Evolutionary conservation across 345 rosid genomes (phyloP), one percentile per base, ranked within the genome.

Genomic region (Eutrema japonicum): DNA sequence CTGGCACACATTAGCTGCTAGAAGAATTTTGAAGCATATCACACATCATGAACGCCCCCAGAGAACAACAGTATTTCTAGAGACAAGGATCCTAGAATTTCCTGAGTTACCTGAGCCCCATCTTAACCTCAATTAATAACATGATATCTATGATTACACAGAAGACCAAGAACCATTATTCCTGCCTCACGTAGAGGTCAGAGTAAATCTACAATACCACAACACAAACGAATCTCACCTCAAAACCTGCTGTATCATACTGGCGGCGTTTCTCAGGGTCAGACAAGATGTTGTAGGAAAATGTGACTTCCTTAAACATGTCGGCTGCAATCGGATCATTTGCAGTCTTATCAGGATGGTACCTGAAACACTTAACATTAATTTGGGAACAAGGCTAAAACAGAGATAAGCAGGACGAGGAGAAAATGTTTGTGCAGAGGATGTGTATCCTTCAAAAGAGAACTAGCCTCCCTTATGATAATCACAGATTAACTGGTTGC

Each of bases 291-390:
- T 85, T 92, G 71, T 92, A 89, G 0, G 99, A 87, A 82, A 92
- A 96, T 2, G 98, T 96, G 68, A 83, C 98, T 83, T 96, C 99
- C 71, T 92, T 89, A 77, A 92, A 96, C 87, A 87, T 84, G 74
- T 96, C 95, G 16, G 98, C 89, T 60, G 98, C 97, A 76, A 87
- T 63, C 37, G 98, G 91, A 71, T 96, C 96, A 83, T 96, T 92
- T 38, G 88, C 89, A 78, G 90, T 96, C 83, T 96, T 92, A 88
- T 92, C 99, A 73, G 98, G 99, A 85, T 92, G 98, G 66, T 96
- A 96, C 88, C 99, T 96, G 88, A 71, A 49, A 79, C 54, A 80
- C 51, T 13, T 62, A 50, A n/a, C 42, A 71, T 49, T 6, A 8
- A 8, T 38, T 27, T n/a, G 5, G 0, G 65, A 74, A 57, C 45